Percentiles rank a stretch among this genome's conserved stretches.
Evolutionary conservation across 768 basidiomycete genomes (phyloP).

Genomic region (Lactifluus volemus): DNA sequence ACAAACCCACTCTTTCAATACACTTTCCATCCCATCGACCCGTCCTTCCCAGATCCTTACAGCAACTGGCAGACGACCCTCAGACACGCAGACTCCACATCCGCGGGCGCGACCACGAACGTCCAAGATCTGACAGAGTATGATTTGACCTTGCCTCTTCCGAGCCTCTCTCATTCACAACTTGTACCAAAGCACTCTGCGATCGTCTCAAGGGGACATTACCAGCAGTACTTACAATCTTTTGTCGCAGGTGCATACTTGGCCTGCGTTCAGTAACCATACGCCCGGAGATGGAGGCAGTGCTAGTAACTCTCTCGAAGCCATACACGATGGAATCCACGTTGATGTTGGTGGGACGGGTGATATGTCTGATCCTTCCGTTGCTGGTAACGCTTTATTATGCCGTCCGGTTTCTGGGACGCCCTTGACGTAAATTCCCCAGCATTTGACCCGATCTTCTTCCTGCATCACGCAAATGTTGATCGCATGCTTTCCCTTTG

Average conservation of each 20-base stretch:
- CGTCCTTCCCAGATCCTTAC: conserved; percentile 10
- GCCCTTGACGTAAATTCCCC: conserved; percentile 15
- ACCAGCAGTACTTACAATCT: conserved; percentile 25
- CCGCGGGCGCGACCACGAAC: conserved; percentile 18
- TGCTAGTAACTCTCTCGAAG: conserved; percentile 39
- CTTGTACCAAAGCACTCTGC: background rate
- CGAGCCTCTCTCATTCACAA: background rate
- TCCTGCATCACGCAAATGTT: conserved; percentile 44
- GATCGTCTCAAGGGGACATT: conserved; percentile 9
- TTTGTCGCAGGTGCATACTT: conserved; percentile 31
- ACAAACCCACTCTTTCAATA: conserved; percentile 31
- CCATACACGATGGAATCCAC: conserved; percentile 42
- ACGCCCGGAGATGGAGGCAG: conserved; percentile 30
- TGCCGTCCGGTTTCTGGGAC: conserved; percentile 29
- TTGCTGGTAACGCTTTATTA: conserved; percentile 31
- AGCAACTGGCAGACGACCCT: conserved; percentile 8
- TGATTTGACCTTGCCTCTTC: background rate
- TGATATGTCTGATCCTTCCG: background rate
- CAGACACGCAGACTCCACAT: background rate
- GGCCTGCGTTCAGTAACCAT: conserved; percentile 42
- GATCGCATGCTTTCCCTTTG: conserved; percentile 44
- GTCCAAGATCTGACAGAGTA: conserved; percentile 27
- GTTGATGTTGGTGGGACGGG: conserved; percentile 7
- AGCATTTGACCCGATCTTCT: conserved; percentile 49
- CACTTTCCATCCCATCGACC: conserved; percentile 28